Base-by-base conservation (phyloP, 2,329 filamentous ascomycete species). In the Ceratocystis lukuohia region DNA sequence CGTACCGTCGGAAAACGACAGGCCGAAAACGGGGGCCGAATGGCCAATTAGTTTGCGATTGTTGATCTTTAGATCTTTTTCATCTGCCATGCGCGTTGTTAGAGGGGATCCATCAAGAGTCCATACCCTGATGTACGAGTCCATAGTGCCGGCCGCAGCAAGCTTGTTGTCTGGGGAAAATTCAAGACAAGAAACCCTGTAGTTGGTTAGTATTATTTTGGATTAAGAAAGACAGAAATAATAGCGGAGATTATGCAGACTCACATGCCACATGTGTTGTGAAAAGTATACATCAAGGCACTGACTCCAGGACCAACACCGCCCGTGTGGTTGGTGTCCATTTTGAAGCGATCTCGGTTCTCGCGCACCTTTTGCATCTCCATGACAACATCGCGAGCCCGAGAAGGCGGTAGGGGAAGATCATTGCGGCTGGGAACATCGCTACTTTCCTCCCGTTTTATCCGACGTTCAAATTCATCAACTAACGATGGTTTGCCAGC, bases 271-370 rank as follows among this genome's bases (percentile, higher is more conserved):
- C 91, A 87, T 0, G 90, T 96, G 75, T 99, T 99, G 79, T 99
- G 94, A 73, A 97, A 96, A 0, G 94, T 99, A 74, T 95, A 96
- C 89, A 97, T 97, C 79, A 90, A 94, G 28, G 95, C 87, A 72
- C 91, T 96, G 68, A 96, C 81, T 30, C 87, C 86, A 65, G 91
- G 85, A 15, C 92, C 91, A 63, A 92, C 83, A 7, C 92, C 93
- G 17, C 91, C 89, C 12, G 89, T 93, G 44, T 88, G 84, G n/a
- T 37, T 59, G 22, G 87, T 85, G 68, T 96, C 89, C 67, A 97
- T 93, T 73, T 85, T 88, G 74, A 96, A 96, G 20, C 93, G 84
- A 72, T 97, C 93, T 25, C 94, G 86, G 72, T 96, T 90, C 75
- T 99, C 94, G 70, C 91, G 89, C 8, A 97, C 85, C 74, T 93